A percentile compares a stretch with the other conserved stretches of the same genome.
Conservation (phyloP, 768 basidiomycete genomes). For the Lactarius hatsudake region DNA sequence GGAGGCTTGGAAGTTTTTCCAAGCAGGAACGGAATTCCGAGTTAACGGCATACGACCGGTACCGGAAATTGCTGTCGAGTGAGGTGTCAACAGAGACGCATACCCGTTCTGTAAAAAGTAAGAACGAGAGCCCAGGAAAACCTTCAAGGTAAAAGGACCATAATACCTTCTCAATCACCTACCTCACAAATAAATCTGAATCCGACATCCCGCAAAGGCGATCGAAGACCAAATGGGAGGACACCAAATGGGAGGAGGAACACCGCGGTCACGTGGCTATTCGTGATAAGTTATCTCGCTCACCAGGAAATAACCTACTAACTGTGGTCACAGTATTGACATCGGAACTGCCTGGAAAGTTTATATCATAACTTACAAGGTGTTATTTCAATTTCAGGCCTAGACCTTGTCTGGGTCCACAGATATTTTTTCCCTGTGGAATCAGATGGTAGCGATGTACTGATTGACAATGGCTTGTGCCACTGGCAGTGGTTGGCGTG, state of each 20-base stretch:
- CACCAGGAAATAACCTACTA: not conserved
- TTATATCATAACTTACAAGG: not conserved
- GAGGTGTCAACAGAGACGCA: not conserved
- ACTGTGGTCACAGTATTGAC: too few relatives aligned
- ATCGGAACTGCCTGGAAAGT: not conserved
- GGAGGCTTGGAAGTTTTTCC: not conserved
- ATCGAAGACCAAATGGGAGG: not conserved
- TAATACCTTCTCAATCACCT: not conserved
- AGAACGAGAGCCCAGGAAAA: too few relatives aligned
- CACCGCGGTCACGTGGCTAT: not conserved
- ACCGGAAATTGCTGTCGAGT: not conserved
- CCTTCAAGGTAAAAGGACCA: not conserved
- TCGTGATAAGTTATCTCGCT: not conserved
- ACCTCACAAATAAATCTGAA: not conserved
- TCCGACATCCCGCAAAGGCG: too few relatives aligned
- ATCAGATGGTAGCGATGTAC: too few relatives aligned
- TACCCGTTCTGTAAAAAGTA: not conserved
- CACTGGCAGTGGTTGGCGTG: too few relatives aligned
- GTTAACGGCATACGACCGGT: not conserved
- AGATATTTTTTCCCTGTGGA: too few relatives aligned
- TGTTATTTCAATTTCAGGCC: not conserved
- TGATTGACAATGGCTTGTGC: too few relatives aligned
- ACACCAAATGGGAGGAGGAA: too few relatives aligned
- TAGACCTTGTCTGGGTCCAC: not conserved
- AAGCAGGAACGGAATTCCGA: not conserved